A percentile compares a stretch with the other conserved stretches of the same genome.
Evolutionary conservation across 306 rosid species (phyloP).

Genomic region (Fragaria vesca): DNA sequence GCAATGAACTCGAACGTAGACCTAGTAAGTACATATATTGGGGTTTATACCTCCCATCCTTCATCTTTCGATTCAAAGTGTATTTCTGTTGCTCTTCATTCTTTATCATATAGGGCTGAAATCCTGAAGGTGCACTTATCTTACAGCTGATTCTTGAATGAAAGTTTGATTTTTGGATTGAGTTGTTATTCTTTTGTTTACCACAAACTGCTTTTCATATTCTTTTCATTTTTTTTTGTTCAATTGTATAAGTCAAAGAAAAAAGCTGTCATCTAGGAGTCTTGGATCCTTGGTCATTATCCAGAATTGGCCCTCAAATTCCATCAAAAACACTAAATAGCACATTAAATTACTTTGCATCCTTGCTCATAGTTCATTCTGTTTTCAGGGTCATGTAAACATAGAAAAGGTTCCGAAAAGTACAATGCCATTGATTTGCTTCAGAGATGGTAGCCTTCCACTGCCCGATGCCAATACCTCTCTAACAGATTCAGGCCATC

Average conservation of each 20-base stretch:
- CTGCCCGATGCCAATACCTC: slow-evolving; percentile 73
- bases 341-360: slow-evolving; percentile 18
- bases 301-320: not conserved
- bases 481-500: slow-evolving; percentile 47
- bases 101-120: not conserved
- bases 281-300: not conserved
- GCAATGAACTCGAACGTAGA: slow-evolving; percentile 70
- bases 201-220: not conserved
- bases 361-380: slow-evolving; percentile 24
- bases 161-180: not conserved
- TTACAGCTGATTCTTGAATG: slow-evolving; percentile 19
- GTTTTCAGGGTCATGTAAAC: slow-evolving; percentile 56
- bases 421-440: slow-evolving; percentile 66
- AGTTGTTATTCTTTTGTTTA: not conserved
- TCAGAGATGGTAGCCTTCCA: slow-evolving; percentile 91
- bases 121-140: slow-evolving; percentile 1
- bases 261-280: not conserved
- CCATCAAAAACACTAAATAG: not conserved
- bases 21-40: slow-evolving; percentile 61
- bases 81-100: slow-evolving; percentile 19
- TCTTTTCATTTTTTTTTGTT: not conserved
- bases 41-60: not conserved
- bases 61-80: not conserved
- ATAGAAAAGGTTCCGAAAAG: slow-evolving; percentile 52
- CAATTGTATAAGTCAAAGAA: not conserved